Evolutionary conservation across 768 basidiomycete species (phyloP).

Genomic region (Boletus pseudopeckii): DNA sequence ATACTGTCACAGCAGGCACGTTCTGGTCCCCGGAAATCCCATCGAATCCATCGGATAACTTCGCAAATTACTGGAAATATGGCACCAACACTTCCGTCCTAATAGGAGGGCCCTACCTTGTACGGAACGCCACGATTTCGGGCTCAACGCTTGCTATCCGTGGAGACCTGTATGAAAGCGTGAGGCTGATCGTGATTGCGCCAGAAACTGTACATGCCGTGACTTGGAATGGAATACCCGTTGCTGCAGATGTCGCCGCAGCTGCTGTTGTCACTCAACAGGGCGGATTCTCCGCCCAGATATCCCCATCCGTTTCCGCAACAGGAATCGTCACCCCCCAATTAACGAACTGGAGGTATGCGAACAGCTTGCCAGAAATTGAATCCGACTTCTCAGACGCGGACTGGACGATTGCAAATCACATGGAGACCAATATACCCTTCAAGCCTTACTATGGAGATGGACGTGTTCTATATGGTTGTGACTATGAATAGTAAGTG

Average conservation of each 20-base stretch:
- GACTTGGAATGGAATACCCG: constrained; percentile 66
- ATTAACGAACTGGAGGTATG: constrained; percentile 69
- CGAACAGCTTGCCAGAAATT: constrained; percentile 74
- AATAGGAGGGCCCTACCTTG: constrained; percentile 62
- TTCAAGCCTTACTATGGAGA: constrained; percentile 69
- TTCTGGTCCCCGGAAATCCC: constrained; percentile 76
- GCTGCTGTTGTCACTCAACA: constrained; percentile 26
- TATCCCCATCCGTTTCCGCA: constrained; percentile 34
- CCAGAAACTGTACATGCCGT: constrained; percentile 50
- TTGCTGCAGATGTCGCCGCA: constrained; percentile 38
- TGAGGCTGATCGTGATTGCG: constrained; percentile 59
- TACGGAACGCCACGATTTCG: constrained; percentile 50
- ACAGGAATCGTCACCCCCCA: constrained; percentile 41
- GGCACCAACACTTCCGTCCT: constrained; percentile 70
- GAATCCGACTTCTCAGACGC: constrained; percentile 54
- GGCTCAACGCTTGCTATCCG: constrained; percentile 51
- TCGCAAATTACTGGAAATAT: constrained; percentile 65
- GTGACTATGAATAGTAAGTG: constrained; percentile 81
- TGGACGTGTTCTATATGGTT: constrained; percentile 76
- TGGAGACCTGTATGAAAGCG: constrained; percentile 66
- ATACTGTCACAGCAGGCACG: constrained; percentile 60
- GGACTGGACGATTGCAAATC: constrained; percentile 63
- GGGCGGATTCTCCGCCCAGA: constrained; percentile 49
- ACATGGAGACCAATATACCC: constrained; percentile 72
- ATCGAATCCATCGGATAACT: constrained; percentile 34